Conservation (phyloP, 192 early-diverging fungal genomes). For the Allomyces macrogynus region DNA sequence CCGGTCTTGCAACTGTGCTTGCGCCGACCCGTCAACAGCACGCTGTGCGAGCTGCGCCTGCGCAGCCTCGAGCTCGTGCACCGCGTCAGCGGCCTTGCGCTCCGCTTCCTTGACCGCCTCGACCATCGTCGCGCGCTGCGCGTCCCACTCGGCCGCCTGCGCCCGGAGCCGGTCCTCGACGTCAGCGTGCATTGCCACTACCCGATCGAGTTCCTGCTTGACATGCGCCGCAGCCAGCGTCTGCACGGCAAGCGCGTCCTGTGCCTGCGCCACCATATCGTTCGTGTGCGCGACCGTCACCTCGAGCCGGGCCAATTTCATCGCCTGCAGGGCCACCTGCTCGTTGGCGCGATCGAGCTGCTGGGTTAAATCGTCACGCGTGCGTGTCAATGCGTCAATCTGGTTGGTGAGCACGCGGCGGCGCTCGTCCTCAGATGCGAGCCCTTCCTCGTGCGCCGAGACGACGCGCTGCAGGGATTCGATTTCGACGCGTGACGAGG, state of each 20-base stretch:
- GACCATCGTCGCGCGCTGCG: too few relatives aligned
- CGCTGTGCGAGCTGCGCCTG: too few relatives aligned
- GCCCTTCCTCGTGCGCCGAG: neutral
- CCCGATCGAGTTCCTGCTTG: too few relatives aligned
- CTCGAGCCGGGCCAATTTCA: neutral
- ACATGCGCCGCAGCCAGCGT: too few relatives aligned
- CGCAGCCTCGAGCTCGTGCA: too few relatives aligned
- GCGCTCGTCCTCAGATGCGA: neutral
- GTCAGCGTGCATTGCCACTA: too few relatives aligned
- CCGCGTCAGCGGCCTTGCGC: too few relatives aligned
- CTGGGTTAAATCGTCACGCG: neutral
- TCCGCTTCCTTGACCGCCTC: too few relatives aligned
- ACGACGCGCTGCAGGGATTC: neutral
- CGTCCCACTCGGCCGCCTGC: too few relatives aligned
- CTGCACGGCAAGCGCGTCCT: neutral
- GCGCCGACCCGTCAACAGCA: too few relatives aligned
- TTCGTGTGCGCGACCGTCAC: neutral
- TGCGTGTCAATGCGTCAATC: neutral
- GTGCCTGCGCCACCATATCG: neutral
- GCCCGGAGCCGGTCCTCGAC: too few relatives aligned
- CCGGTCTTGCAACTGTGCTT: too few relatives aligned
- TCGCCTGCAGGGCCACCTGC: neutral
- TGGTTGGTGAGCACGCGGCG: neutral
- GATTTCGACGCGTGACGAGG: neutral
- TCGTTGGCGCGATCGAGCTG: neutral